These are phyloP conservation scores for Aspergillus tanneri DNA, from an alignment of 2,329 filamentous ascomycete species.

Conservation along the genomic window DNA sequence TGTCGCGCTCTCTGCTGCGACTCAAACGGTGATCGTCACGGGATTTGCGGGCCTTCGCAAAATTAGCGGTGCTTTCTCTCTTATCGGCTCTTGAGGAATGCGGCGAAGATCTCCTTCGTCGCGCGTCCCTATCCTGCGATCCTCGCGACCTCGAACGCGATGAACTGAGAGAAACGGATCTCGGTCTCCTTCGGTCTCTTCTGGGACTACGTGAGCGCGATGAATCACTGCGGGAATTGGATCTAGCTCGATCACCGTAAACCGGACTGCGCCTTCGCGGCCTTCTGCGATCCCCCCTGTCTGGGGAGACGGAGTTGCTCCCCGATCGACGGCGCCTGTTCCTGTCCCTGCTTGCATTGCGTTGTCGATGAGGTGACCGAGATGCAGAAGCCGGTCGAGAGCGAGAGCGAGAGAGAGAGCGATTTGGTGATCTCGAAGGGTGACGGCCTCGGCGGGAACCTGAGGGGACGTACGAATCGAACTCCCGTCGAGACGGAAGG, in stretches of 20 bases:
- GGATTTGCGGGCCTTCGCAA: slow-evolving; percentile 46
- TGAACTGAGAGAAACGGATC: slow-evolving; percentile 40
- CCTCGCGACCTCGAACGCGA: slow-evolving; percentile 36
- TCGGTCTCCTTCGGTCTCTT: slow-evolving; percentile 44
- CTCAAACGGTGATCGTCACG: slow-evolving; percentile 45
- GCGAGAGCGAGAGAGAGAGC: slow-evolving; percentile 32
- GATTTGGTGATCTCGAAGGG: slow-evolving; percentile 33
- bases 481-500: slow-evolving; percentile 50
- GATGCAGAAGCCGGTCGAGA: slow-evolving; percentile 35
- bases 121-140: slow-evolving; percentile 28
- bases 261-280: slow-evolving; percentile 39
- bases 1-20: slow-evolving; percentile 35
- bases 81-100: slow-evolving; percentile 43
- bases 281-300: slow-evolving; percentile 35
- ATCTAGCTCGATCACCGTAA: slow-evolving; percentile 51
- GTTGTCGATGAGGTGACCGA: slow-evolving; percentile 33
- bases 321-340: slow-evolving; percentile 35
- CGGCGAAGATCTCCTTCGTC: slow-evolving; percentile 47
- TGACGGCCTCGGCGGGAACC: slow-evolving; percentile 43
- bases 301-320: slow-evolving; percentile 44
- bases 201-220: slow-evolving; percentile 58
- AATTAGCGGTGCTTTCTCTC: slow-evolving; percentile 50
- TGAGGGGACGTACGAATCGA: slow-evolving; percentile 58
- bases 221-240: slow-evolving; percentile 48
- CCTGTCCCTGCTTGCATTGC: slow-evolving; percentile 24